A percentile compares a stretch with the other conserved stretches of the same genome.
Conservation (phyloP, 2,329 filamentous ascomycete species). For the Zymoseptoria tritici region DNA sequence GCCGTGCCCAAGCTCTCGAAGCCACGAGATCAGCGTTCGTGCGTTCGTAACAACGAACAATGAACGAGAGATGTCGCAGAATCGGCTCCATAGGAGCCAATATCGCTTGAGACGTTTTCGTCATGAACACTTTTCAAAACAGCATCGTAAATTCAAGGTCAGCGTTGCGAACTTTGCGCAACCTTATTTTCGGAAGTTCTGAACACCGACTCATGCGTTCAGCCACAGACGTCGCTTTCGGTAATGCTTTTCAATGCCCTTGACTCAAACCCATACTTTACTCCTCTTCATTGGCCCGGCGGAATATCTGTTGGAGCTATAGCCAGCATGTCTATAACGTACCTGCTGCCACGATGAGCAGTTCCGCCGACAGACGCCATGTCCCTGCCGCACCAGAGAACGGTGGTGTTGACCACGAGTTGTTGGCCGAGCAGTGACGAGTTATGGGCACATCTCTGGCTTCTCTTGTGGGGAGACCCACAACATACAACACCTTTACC, state of each 20-base stretch:
- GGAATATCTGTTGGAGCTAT: not conserved
- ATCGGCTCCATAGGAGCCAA: not conserved
- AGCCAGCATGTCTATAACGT: not conserved
- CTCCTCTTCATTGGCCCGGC: no score
- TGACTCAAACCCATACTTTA: not conserved
- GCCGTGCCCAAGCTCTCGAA: not conserved
- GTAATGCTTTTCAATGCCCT: not conserved
- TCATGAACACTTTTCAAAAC: not conserved
- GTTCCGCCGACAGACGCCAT: not conserved
- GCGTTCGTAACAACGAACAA: no score
- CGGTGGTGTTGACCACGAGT: not conserved
- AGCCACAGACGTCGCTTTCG: not conserved
- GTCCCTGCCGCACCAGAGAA: not conserved
- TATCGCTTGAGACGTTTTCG: not conserved
- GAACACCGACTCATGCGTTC: not conserved
- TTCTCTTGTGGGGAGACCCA: not conserved
- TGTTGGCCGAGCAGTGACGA: not conserved
- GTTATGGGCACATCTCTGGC: not conserved
- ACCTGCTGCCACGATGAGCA: not conserved
- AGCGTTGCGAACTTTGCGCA: not conserved
- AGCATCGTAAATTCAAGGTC: not conserved
- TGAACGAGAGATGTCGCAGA: not conserved
- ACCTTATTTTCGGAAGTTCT: not conserved
- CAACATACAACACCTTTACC: not conserved
- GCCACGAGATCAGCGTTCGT: not conserved